These are phyloP conservation scores for Penicillium sp. DNA, from an alignment of 2,329 filamentous ascomycete species.

Conservation along the genomic window DNA sequence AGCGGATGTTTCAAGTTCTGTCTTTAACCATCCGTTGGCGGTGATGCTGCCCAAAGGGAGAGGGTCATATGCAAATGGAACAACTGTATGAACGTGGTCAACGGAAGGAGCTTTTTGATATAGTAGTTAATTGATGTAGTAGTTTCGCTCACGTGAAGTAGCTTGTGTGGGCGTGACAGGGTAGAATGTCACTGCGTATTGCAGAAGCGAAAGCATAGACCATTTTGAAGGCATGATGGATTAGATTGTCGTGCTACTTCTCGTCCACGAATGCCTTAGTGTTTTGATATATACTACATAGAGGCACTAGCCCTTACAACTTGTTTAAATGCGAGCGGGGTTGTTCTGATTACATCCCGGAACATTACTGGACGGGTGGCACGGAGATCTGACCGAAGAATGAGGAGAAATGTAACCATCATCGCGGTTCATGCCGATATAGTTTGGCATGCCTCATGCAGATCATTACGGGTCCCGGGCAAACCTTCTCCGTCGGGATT, in stretches of 20 bases:
- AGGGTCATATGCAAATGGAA: constrained; percentile 11
- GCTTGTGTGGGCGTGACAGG: background rate
- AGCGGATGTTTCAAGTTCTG: constrained; percentile 51
- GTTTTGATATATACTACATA: background rate
- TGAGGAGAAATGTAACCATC: constrained; percentile 17
- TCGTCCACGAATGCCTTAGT: background rate
- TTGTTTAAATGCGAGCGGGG: background rate
- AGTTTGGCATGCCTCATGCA: background rate
- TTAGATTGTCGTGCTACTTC: background rate
- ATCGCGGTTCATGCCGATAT: constrained; percentile 4
- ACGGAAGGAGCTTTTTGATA: background rate
- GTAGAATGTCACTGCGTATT: background rate
- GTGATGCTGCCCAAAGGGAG: constrained; percentile 53
- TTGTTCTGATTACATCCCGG: background rate
- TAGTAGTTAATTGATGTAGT: background rate
- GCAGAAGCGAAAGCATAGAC: background rate
- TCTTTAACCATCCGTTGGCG: constrained; percentile 53
- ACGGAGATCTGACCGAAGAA: background rate
- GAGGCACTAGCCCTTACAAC: background rate
- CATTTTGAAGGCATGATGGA: background rate
- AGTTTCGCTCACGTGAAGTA: background rate
- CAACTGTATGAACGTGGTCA: constrained; percentile 1
- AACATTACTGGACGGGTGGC: background rate
- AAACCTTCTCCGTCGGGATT: constrained; percentile 1
- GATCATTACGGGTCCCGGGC: background rate